phyloP scores from a whole-genome alignment of 1,284 basidiomycete species.

The Fistulinella cinereoalba region DNA sequence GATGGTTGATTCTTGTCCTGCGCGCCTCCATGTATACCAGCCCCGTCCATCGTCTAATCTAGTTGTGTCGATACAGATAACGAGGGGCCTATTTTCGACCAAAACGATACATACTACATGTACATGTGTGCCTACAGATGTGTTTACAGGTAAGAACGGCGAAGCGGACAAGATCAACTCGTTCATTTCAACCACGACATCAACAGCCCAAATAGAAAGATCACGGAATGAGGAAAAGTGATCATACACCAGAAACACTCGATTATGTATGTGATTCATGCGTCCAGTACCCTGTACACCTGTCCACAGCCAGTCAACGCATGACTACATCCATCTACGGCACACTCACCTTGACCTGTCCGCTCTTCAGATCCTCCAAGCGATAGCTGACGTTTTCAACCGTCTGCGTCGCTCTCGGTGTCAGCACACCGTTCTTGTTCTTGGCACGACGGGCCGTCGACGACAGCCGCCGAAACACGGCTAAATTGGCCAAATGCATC shows the following conservation, averaged over 20 bases:
- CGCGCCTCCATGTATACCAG: constrained; percentile 8
- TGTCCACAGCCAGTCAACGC: constrained; percentile 15
- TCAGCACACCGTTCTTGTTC: constrained; percentile 30
- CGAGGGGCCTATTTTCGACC: neutral
- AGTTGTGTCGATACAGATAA: neutral
- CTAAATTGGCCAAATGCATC: constrained; percentile 3
- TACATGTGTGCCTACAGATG: neutral
- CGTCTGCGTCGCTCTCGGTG: constrained; percentile 42
- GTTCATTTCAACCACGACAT: too few species aligned
- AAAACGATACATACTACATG: neutral
- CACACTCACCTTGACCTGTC: constrained; percentile 62
- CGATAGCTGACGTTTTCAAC: constrained; percentile 83
- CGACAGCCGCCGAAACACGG: constrained; percentile 32
- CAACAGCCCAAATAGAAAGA: neutral
- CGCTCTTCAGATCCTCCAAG: constrained; percentile 86
- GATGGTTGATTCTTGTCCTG: constrained; percentile 1
- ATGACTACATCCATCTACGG: neutral
- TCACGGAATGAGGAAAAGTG: too few species aligned
- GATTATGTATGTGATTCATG: constrained; percentile 9
- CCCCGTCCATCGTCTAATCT: constrained; percentile 1
- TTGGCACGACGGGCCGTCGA: constrained; percentile 14
- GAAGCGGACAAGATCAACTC: too few species aligned
- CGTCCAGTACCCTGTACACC: constrained; percentile 51
- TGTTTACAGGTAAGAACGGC: too few species aligned
- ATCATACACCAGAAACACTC: too few species aligned